phyloP scores from a whole-genome alignment of 352 stramenopile species.

The Globisporangium heterothallicum region DNA sequence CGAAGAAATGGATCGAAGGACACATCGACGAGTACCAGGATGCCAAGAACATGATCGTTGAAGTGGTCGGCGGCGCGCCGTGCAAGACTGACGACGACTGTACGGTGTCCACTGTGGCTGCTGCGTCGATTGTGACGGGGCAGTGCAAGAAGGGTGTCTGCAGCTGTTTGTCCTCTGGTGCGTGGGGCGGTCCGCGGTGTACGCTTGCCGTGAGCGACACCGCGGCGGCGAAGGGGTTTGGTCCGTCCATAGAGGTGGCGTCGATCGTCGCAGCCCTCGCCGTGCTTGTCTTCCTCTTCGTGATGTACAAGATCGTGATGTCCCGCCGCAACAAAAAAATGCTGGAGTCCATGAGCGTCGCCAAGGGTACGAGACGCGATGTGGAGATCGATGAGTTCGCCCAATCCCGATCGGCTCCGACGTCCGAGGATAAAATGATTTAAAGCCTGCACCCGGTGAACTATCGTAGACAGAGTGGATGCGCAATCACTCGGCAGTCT shows the following conservation, averaged over 20 bases:
- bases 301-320: slow-evolving; percentile 13
- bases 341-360: background rate
- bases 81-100: slow-evolving; percentile 40
- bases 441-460: background rate
- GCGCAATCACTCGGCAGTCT: too few relatives aligned
- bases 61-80: slow-evolving; percentile 33
- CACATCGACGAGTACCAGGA: slow-evolving; percentile 49
- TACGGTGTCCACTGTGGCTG: slow-evolving; percentile 28
- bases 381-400: slow-evolving; percentile 10
- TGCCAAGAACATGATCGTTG: slow-evolving; percentile 30
- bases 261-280: background rate
- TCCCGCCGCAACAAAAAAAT: slow-evolving; percentile 7
- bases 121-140: slow-evolving; percentile 20
- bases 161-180: slow-evolving; percentile 22
- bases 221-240: slow-evolving; percentile 27
- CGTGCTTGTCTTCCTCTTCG: slow-evolving; percentile 8
- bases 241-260: slow-evolving; percentile 27
- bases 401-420: background rate
- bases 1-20: slow-evolving; percentile 43
- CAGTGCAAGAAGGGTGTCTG: slow-evolving; percentile 27
- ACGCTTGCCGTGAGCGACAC: slow-evolving; percentile 24
- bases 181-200: slow-evolving; percentile 43
- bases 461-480: background rate
- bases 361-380: slow-evolving; percentile 2
- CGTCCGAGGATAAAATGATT: slow-evolving; percentile 6